Conservation (phyloP, 148 eudicot species). For the Fagopyrum homotropicum region DNA sequence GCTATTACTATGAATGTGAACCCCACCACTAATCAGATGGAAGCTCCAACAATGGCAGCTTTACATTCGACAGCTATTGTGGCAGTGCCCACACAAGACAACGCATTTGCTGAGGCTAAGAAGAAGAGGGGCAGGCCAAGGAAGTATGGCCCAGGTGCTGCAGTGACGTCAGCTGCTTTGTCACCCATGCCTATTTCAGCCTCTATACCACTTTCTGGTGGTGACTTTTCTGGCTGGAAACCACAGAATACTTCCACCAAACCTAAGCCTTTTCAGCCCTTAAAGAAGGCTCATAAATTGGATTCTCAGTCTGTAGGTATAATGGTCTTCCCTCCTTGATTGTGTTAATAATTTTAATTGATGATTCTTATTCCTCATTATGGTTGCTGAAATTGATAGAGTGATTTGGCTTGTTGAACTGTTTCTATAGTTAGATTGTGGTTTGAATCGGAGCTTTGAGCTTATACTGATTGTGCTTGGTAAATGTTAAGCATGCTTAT, state of each 20-base stretch:
- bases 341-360: neutral
- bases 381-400: neutral
- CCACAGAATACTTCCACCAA: constrained; percentile 22
- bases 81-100: constrained; percentile 13
- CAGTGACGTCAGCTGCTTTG: constrained; percentile 34
- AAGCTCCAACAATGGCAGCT: constrained; percentile 32
- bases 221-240: constrained; percentile 68
- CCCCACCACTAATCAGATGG: constrained; percentile 19
- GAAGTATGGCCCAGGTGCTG: constrained; percentile 63
- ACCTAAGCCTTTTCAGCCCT: constrained; percentile 33
- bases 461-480: too few species aligned
- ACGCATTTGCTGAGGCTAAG: constrained; percentile 16
- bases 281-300: constrained; percentile 67
- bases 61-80: constrained; percentile 23
- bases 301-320: constrained; percentile 53
- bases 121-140: constrained; percentile 91
- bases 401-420: neutral
- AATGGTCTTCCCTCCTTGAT: neutral
- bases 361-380: neutral
- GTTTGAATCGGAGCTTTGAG: neutral
- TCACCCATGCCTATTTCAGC: constrained; percentile 96
- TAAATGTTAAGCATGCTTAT: too few species aligned
- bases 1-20: constrained; percentile 31
- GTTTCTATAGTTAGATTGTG: neutral
- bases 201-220: constrained; percentile 78